A percentile compares a stretch with the other conserved stretches of the same genome.
Conservation (phyloP, 495 filamentous ascomycete species). For the Neurospora pannonica region DNA sequence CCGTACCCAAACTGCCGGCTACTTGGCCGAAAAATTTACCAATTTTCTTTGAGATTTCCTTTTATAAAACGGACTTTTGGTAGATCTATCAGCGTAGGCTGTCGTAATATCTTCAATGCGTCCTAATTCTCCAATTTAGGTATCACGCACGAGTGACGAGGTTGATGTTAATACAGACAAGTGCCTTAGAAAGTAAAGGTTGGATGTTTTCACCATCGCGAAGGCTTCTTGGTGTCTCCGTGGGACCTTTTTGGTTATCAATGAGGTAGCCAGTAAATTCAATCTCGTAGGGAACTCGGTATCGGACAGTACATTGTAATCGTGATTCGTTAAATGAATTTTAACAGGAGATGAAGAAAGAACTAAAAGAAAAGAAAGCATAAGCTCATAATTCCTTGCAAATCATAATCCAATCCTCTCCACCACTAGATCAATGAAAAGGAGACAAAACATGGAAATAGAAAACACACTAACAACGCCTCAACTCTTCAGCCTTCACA, state of each 20-base stretch:
- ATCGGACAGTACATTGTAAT: neutral
- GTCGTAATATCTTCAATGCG: fast-evolving
- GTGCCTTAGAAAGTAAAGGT: neutral
- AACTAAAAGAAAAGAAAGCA: neutral
- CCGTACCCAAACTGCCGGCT: neutral
- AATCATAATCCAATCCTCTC: neutral
- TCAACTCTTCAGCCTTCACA: neutral
- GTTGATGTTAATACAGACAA: neutral
- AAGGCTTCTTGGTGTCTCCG: neutral
- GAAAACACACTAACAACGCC: neutral
- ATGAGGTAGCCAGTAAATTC: neutral
- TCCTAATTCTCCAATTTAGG: neutral
- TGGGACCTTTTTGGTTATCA: neutral
- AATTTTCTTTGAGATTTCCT: neutral
- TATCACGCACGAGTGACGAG: neutral
- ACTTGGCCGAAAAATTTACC: neutral
- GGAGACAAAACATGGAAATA: neutral
- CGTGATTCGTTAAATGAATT: neutral
- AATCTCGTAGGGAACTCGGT: neutral
- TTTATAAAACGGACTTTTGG: neutral
- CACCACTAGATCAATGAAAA: neutral
- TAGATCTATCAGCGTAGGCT: fast-evolving
- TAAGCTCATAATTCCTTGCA: neutral
- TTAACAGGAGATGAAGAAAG: neutral
- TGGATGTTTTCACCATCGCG: neutral